Base-by-base conservation (phyloP, 2,329 filamentous ascomycete genomes). In the Sarocladium brachiariae region DNA sequence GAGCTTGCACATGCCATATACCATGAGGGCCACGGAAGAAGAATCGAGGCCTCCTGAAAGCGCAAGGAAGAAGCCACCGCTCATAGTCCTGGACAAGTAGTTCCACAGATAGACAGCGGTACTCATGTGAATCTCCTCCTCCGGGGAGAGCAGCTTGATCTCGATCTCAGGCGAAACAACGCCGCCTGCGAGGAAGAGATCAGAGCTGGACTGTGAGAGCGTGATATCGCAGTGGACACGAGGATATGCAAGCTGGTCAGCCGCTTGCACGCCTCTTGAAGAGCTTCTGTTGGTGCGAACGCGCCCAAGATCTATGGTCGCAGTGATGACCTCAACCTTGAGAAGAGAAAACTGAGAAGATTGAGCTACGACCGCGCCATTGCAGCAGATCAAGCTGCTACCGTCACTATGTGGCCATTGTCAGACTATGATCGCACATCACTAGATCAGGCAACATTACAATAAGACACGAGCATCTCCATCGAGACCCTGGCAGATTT, bases 261-360 rank as follows among this genome's bases (percentile, higher is more conserved):
- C 48, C 18, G 46, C 51, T 41, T 52, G 38, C 10, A 50, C 38
- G 6, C 77, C 76, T 52, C 81, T 71, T 9, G 77, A 78, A 8
- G 76, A 71, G 13, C 68, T 77, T 1, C 86, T 72, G 57, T 74
- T 82, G 2, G 75, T 69, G 41, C 84, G 70, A 6, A 91, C 84
- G 54, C 89, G 83, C 58, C 91, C 87, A 2, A 86, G 68, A 57
- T 86, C 82, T 4, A 86, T 71, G 0, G 81, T 85, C 3, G 83
- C 83, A 3, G 75, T 79, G 19, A 84, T 67, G 3, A 86, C 80
- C 57, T 86, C 82, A 4, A 86, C 81, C 30, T 55, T 50, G 23
- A 53, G 53, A 7, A 57, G 51, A 16, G 74, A 79, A 64, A 84
- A 86, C 54, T 85, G 82, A 1, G 73, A 73, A 1, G 76, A 80